Conservation (phyloP, 768 basidiomycete species). For the Boletus vinaceobasis region DNA sequence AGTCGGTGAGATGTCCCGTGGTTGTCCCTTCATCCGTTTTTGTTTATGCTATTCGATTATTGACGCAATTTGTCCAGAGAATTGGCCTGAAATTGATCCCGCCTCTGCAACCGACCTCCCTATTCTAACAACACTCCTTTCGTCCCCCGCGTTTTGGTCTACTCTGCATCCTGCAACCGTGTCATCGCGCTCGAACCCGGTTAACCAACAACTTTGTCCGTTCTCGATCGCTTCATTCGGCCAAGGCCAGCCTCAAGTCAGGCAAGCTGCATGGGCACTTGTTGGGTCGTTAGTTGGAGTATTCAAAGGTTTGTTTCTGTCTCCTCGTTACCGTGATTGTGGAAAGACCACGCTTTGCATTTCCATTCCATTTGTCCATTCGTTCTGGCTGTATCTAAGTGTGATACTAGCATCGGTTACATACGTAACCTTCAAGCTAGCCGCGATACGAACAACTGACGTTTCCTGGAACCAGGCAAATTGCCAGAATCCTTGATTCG, state of each 20-base stretch:
- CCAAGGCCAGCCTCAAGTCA: constrained; percentile 63
- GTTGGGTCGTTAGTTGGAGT: constrained; percentile 39
- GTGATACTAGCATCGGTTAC: background rate
- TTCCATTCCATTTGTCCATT: background rate
- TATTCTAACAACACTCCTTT: constrained; percentile 12
- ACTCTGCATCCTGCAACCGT: constrained; percentile 49
- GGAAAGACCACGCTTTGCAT: background rate
- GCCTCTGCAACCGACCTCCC: background rate
- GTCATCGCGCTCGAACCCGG: constrained; percentile 25
- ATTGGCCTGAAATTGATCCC: constrained; percentile 8
- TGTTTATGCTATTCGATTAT: background rate
- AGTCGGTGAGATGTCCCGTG: background rate
- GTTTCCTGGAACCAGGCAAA: constrained; percentile 12
- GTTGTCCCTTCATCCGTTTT: background rate
- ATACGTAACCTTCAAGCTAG: background rate
- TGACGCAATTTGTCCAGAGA: constrained; percentile 13
- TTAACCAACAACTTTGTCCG: constrained; percentile 32
- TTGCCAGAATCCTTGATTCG: constrained; percentile 35
- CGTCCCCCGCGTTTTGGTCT: constrained; percentile 54
- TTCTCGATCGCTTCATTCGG: constrained; percentile 41
- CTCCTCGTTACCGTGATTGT: background rate
- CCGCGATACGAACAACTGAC: constrained; percentile 9
- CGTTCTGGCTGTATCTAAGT: background rate
- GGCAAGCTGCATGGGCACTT: constrained; percentile 70
- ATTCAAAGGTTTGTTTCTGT: constrained; percentile 41